phyloP scores from a whole-genome alignment of 352 stramenopile genomes.

The Globisporangium cylindrosporum region DNA sequence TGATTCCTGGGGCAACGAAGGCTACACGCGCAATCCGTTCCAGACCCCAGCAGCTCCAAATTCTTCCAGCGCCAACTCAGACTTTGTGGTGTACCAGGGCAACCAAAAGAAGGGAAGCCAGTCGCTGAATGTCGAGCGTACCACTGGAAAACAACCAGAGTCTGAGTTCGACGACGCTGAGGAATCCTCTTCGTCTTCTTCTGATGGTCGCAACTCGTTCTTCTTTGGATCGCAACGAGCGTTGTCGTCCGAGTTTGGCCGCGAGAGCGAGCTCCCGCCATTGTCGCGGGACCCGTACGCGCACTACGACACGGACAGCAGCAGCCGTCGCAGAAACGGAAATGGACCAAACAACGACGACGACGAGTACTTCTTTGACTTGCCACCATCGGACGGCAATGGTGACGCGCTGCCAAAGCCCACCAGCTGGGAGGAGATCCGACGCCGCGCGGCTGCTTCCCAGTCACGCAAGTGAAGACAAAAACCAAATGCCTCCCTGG shows the following conservation, averaged over 20 bases:
- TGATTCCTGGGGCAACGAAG: constrained; percentile 40
- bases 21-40: constrained; percentile 12
- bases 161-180: constrained; percentile 10
- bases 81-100: constrained; percentile 10
- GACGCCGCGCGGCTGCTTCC: constrained; percentile 43
- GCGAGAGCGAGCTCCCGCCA: constrained; percentile 24
- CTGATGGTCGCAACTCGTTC: constrained; percentile 33
- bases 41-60: neutral
- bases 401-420: constrained; percentile 31
- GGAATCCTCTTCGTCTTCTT: neutral
- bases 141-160: neutral
- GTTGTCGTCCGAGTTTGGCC: neutral
- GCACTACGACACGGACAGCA: constrained; percentile 19
- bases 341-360: constrained; percentile 25
- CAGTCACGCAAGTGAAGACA: constrained; percentile 39
- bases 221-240: constrained; percentile 43
- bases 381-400: constrained; percentile 9
- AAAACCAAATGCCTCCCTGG: neutral
- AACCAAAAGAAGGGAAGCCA: neutral
- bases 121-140: neutral
- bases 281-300: constrained; percentile 42
- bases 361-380: constrained; percentile 51
- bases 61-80: constrained; percentile 8
- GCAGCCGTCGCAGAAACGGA: constrained; percentile 2
- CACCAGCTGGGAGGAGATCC: constrained; percentile 80